Evolutionary conservation across 441 rosid genomes (phyloP).

Genomic region (Euphorbia neoarborescens): DNA sequence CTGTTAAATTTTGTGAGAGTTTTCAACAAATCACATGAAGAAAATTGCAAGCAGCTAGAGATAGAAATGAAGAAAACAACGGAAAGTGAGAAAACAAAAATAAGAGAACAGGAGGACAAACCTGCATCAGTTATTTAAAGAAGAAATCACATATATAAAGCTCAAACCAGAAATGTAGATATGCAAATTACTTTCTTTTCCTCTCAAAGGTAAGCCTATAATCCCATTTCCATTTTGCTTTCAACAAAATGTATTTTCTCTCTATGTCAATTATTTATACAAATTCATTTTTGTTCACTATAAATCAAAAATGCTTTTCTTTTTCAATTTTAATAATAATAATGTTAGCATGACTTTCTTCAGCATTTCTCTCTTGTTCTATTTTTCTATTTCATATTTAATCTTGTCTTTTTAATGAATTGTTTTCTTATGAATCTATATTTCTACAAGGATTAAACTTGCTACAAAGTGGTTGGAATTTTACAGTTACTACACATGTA

Average conservation of each 20-base stretch:
- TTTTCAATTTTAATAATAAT: conserved; percentile 8
- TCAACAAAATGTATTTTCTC: not conserved
- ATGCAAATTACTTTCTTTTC: not conserved
- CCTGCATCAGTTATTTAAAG: conserved; percentile 13
- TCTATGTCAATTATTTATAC: not conserved
- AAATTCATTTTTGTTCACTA: not conserved
- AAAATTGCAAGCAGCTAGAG: conserved; percentile 67
- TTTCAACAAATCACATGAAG: conserved; percentile 68
- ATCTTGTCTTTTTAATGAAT: no score
- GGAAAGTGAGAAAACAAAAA: conserved; percentile 41
- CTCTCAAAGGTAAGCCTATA: conserved; percentile 13
- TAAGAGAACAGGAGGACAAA: conserved; percentile 28
- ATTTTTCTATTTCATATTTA: no score
- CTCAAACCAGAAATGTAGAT: conserved; percentile 20
- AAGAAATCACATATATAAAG: conserved; percentile 5
- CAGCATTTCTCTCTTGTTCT: not conserved
- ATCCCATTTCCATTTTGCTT: not conserved
- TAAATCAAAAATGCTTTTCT: conserved; percentile 8
- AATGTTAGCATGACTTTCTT: not conserved
- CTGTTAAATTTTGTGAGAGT: conserved; percentile 64
- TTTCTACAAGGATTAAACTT: not conserved
- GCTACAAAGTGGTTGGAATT: not conserved
- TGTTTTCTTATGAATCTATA: not conserved
- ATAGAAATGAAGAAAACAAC: conserved; percentile 53
- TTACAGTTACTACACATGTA: no score